A percentile compares a stretch with the other conserved stretches of the same genome.
These are phyloP conservation scores for Kodamaea kakaduensis DNA, from an alignment of 805 yeast genomes.

Conservation along the genomic window DNA sequence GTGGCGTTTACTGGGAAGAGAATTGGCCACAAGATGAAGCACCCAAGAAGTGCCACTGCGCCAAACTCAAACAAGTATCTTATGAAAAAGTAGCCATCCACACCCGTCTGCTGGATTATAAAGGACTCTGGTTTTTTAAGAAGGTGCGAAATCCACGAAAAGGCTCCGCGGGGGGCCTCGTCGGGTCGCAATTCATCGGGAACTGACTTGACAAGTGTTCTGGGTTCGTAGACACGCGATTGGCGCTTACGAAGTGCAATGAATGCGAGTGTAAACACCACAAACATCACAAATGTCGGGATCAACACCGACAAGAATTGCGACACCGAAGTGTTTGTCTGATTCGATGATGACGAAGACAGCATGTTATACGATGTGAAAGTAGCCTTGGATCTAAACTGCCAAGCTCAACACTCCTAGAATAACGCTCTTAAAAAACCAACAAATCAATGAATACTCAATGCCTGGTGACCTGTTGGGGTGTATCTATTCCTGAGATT, in stretches of 20 bases:
- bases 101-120: conserved; percentile 63
- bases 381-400: no score
- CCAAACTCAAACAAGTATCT: conserved; percentile 59
- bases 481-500: no score
- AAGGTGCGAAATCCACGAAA: conserved; percentile 53
- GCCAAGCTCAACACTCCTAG: no score
- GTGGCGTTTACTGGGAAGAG: conserved; percentile 73
- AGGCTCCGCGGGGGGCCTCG: conserved; percentile 41
- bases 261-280: conserved; percentile 39
- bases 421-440: no score
- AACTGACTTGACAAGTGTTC: conserved; percentile 42
- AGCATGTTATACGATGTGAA: no score
- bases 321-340: conserved; percentile 39
- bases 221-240: conserved; percentile 50
- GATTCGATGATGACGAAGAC: neutral
- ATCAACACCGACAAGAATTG: conserved; percentile 48
- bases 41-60: conserved; percentile 48
- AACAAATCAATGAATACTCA: no score
- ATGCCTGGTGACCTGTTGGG: no score
- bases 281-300: conserved; percentile 40
- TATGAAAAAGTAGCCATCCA: conserved; percentile 74
- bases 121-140: conserved; percentile 55
- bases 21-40: conserved; percentile 60
- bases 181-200: conserved; percentile 45
- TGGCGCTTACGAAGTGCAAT: conserved; percentile 40